phyloP scores from a whole-genome alignment of 2,329 filamentous ascomycete species.

The Elsinoe batatas region DNA sequence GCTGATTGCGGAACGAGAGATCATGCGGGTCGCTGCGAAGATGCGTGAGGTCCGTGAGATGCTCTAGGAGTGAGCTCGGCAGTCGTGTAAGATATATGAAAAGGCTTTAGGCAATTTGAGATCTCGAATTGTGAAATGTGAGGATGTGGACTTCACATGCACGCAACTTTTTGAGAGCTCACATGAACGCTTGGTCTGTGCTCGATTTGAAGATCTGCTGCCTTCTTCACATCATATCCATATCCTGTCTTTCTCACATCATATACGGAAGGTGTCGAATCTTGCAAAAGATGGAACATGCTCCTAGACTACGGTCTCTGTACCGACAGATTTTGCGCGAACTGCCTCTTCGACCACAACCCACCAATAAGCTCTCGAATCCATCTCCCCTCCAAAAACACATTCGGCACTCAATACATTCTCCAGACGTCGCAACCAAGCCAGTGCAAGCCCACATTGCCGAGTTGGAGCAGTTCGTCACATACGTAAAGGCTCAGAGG shows the following conservation, averaged over 20 bases:
- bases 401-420: conserved; percentile 55
- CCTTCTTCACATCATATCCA: neutral
- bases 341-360: conserved; percentile 60
- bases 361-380: conserved; percentile 39
- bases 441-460: conserved; percentile 25
- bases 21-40: too few species aligned
- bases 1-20: too few species aligned
- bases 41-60: too few species aligned
- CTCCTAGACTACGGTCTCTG: conserved; percentile 54
- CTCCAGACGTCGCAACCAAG: conserved; percentile 17
- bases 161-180: conserved; percentile 1
- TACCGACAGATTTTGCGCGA: conserved; percentile 87
- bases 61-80: too few species aligned
- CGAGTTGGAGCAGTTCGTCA: conserved; percentile 68
- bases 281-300: conserved; percentile 24
- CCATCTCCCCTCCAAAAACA: conserved; percentile 61
- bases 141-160: neutral
- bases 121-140: neutral
- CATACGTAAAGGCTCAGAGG: conserved; percentile 77
- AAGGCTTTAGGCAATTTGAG: neutral
- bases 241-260: neutral
- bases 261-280: neutral
- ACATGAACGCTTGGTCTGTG: conserved; percentile 1
- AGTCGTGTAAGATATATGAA: too few species aligned
- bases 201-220: neutral